phyloP scores from a whole-genome alignment of 345 rosid species.

The Durio zibethinus region DNA sequence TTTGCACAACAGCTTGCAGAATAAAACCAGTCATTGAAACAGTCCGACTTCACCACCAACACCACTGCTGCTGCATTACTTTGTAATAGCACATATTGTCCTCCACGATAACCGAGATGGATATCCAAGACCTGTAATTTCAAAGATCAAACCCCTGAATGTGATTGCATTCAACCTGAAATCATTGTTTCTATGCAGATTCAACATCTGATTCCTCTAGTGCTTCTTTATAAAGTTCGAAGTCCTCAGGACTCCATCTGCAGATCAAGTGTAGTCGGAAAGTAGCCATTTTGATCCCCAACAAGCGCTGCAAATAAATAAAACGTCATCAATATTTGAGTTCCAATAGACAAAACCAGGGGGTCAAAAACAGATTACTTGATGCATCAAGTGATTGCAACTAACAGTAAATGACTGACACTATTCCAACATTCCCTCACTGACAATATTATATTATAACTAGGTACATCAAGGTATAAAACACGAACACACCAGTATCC shows the following conservation, averaged over 20 bases:
- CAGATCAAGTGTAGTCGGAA: slow-evolving; percentile 75
- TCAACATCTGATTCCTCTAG: slow-evolving; percentile 76
- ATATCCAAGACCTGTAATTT: neutral
- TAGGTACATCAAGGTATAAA: neutral
- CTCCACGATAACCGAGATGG: neutral
- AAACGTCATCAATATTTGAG: neutral
- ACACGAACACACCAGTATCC: slow-evolving; percentile 61
- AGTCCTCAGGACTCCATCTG: slow-evolving; percentile 74
- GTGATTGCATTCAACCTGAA: neutral
- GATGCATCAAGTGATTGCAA: neutral
- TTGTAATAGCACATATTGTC: neutral
- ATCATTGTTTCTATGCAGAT: slow-evolving; percentile 33
- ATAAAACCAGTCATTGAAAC: neutral
- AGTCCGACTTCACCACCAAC: neutral
- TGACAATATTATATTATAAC: neutral
- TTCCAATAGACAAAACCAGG: neutral
- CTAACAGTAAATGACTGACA: neutral
- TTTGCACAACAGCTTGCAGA: neutral
- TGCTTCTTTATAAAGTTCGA: slow-evolving; percentile 68
- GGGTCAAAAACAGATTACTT: neutral
- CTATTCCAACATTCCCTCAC: neutral
- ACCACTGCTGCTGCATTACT: neutral
- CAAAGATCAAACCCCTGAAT: neutral
- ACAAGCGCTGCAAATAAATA: slow-evolving; percentile 61
- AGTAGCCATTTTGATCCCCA: slow-evolving; percentile 91